Percentiles rank a stretch among this genome's conserved stretches.
Evolutionary conservation across 306 rosid genomes (phyloP).

Genomic region (Glycine latifolia): DNA sequence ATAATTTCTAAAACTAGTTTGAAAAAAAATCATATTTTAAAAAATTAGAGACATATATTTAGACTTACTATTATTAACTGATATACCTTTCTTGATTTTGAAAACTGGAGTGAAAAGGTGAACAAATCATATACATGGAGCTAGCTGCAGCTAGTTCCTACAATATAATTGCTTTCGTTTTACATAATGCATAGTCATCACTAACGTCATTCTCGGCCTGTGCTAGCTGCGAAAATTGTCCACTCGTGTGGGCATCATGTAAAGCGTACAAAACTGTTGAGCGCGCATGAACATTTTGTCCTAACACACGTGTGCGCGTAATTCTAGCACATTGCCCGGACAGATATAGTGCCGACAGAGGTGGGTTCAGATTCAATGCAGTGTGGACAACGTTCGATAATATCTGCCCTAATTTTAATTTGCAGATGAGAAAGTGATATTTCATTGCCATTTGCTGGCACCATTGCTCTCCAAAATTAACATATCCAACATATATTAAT

Average conservation of each 20-base stretch:
- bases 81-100: neutral
- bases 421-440: conserved; percentile 17
- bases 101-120: neutral
- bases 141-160: neutral
- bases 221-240: conserved; percentile 26
- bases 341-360: conserved; percentile 61
- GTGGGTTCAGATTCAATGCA: conserved; percentile 49
- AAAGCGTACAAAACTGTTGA: conserved; percentile 43
- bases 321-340: conserved; percentile 39
- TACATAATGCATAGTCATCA: neutral
- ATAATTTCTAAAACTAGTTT: neutral
- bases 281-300: conserved; percentile 58
- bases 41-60: neutral
- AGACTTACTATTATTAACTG: neutral
- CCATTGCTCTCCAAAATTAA: conserved; percentile 24
- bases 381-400: conserved; percentile 38
- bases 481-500: neutral
- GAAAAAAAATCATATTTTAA: neutral
- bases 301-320: conserved; percentile 52
- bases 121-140: neutral
- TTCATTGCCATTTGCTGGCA: conserved; percentile 45
- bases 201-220: conserved; percentile 29
- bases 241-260: conserved; percentile 61
- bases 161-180: neutral
- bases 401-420: conserved; percentile 23